A percentile compares a stretch with the other conserved stretches of the same genome.
Conservation (phyloP, 164 flowering plant genomes). For the Vitis rupestris region DNA sequence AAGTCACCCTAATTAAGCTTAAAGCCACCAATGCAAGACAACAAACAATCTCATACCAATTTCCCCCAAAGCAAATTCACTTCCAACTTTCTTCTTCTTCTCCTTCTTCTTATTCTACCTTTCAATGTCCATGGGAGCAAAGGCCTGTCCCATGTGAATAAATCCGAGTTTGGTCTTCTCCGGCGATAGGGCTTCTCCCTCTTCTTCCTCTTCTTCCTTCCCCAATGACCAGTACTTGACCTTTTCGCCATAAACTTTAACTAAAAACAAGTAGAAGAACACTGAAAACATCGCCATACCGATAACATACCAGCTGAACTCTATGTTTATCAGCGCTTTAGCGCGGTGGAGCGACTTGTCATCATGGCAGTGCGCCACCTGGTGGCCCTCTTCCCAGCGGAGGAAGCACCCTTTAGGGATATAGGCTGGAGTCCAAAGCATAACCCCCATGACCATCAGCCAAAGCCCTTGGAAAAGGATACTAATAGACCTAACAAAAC, state of each 20-base stretch:
- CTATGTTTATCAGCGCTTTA: conserved; percentile 60
- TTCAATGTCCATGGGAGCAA: conserved; percentile 34
- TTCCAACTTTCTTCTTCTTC: not conserved
- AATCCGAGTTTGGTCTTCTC: conserved; percentile 25
- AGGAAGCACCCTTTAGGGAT: conserved; percentile 65
- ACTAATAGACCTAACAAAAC: conserved; percentile 67
- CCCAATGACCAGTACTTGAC: conserved; percentile 30
- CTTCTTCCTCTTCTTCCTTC: conserved; percentile 24
- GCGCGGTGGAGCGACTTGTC: conserved; percentile 55
- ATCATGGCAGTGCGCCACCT: conserved; percentile 51
- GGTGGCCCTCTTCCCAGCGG: conserved; percentile 57
- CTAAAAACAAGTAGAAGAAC: conserved; percentile 36
- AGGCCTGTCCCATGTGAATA: conserved; percentile 34
- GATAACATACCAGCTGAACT: conserved; percentile 63
- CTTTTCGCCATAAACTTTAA: conserved; percentile 23
- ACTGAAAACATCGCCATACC: conserved; percentile 34
- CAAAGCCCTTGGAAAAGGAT: conserved; percentile 73
- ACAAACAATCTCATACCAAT: too few species aligned
- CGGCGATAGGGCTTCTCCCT: not conserved
- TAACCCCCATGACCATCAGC: conserved; percentile 67
- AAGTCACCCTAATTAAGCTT: too few species aligned
- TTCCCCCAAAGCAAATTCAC: not conserved
- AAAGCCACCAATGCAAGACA: too few species aligned
- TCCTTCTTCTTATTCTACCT: conserved; percentile 25
- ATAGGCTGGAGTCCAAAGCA: conserved; percentile 70